Evolutionary conservation across 768 basidiomycete species (phyloP).

Genomic region (Chalciporus chontae): DNA sequence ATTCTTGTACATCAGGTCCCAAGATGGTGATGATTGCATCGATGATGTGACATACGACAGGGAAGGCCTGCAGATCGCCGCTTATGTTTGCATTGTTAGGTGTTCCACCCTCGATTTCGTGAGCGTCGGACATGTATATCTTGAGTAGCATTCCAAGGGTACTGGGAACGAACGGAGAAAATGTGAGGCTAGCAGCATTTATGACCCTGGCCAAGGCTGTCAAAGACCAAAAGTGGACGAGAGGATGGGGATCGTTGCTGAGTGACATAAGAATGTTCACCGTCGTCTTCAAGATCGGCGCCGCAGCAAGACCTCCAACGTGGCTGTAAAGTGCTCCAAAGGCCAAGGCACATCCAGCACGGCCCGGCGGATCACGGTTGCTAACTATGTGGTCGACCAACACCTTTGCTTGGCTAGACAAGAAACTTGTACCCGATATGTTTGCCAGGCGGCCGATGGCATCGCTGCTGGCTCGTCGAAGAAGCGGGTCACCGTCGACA

Average conservation of each 20-base stretch:
- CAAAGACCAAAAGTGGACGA: slow-evolving; percentile 93
- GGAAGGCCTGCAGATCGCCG: slow-evolving; percentile 89
- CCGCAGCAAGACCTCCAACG: slow-evolving; percentile 93
- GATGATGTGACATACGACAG: slow-evolving; percentile 86
- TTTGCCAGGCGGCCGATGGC: slow-evolving; percentile 84
- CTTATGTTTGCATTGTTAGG: slow-evolving; percentile 78
- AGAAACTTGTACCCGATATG: slow-evolving; percentile 77
- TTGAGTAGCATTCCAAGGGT: slow-evolving; percentile 90
- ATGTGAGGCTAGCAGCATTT: slow-evolving; percentile 87
- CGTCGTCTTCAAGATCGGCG: slow-evolving; percentile 91
- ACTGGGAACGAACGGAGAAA: slow-evolving; percentile 82
- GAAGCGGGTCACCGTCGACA: slow-evolving; percentile 71
- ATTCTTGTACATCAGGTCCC: slow-evolving; percentile 94
- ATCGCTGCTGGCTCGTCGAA: slow-evolving; percentile 81
- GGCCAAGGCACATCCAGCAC: slow-evolving; percentile 91
- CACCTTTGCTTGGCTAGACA: slow-evolving; percentile 83
- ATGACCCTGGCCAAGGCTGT: slow-evolving; percentile 83
- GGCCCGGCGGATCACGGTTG: slow-evolving; percentile 88
- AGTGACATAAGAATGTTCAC: slow-evolving; percentile 94
- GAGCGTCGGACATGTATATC: slow-evolving; percentile 84
- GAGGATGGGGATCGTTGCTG: slow-evolving; percentile 92
- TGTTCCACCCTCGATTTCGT: slow-evolving; percentile 90
- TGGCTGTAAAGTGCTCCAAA: slow-evolving; percentile 90
- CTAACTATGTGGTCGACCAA: slow-evolving; percentile 91
- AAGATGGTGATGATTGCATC: slow-evolving; percentile 92